Evolutionary conservation across 495 filamentous ascomycete species (phyloP).

Genomic region (Penicillium atrosanguineum): DNA sequence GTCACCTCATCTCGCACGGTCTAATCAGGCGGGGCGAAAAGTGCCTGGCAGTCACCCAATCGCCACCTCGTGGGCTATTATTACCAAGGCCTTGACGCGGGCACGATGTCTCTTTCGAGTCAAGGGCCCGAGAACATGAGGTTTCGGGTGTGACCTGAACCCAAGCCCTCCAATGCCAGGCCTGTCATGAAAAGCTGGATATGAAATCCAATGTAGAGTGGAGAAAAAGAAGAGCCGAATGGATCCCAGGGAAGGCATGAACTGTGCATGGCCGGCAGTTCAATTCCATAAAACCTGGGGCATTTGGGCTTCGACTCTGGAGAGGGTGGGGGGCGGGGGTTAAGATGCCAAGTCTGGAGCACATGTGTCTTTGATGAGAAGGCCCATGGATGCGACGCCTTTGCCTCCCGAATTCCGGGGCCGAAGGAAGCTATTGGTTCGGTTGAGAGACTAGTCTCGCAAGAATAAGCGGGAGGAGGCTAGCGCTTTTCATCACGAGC

Average conservation of each 20-base stretch:
- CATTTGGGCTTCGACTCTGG: not conserved
- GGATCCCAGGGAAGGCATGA: not conserved
- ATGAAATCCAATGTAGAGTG: not conserved
- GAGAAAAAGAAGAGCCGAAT: not conserved
- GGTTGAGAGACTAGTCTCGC: constrained; percentile 7
- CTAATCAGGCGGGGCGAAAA: constrained; percentile 15
- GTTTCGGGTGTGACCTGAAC: constrained; percentile 1
- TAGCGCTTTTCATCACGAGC: constrained; percentile 2
- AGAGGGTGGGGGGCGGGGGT: not conserved
- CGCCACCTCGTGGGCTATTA: constrained; percentile 3
- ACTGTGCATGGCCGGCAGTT: not conserved
- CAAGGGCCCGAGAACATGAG: constrained; percentile 19
- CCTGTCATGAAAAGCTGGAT: not conserved
- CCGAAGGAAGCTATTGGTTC: constrained; percentile 11
- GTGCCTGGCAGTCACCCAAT: constrained; percentile 6
- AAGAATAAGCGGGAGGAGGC: not conserved
- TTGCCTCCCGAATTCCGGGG: constrained; percentile 5
- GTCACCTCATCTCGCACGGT: not conserved
- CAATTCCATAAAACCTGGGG: not conserved
- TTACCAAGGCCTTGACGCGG: constrained; percentile 15
- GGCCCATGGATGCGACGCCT: not conserved
- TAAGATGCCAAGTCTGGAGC: constrained; percentile 5
- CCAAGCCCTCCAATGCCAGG: constrained; percentile 1
- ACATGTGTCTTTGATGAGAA: constrained; percentile 1
- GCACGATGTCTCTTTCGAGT: constrained; percentile 17